Evolutionary conservation across 331 rosid genomes (phyloP).

Genomic region (Saraca asoca): DNA sequence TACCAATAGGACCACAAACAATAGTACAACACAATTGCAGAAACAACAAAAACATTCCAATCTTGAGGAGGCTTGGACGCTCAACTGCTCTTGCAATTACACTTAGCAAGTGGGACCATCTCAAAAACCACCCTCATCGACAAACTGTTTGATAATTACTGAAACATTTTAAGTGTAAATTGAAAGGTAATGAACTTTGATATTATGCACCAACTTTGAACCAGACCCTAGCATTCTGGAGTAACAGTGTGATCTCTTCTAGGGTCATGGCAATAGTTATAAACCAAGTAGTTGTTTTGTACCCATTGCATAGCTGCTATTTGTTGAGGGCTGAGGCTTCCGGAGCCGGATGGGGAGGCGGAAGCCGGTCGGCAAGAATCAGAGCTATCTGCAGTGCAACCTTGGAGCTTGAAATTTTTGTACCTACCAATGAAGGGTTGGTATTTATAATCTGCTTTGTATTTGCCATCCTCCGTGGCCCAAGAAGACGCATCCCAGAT

Average conservation of each 20-base stretch:
- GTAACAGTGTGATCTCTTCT: slow-evolving; percentile 70
- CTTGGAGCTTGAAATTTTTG: slow-evolving; percentile 60
- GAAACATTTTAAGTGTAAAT: not conserved
- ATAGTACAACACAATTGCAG: slow-evolving; percentile 26
- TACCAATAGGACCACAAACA: slow-evolving; percentile 21
- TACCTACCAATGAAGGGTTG: slow-evolving; percentile 80
- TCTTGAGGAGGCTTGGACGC: slow-evolving; percentile 49
- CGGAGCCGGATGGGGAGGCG: slow-evolving; percentile 38
- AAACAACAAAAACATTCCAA: slow-evolving; percentile 40
- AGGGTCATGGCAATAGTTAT: slow-evolving; percentile 76
- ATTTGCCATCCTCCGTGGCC: slow-evolving; percentile 91
- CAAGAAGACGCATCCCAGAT: slow-evolving; percentile 96
- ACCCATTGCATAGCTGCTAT: slow-evolving; percentile 72
- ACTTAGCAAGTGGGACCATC: slow-evolving; percentile 47
- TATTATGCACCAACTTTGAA: slow-evolving; percentile 7
- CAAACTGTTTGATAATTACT: not conserved
- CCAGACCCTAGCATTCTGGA: slow-evolving; percentile 66
- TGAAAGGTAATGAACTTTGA: not conserved
- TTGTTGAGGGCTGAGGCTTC: slow-evolving; percentile 58
- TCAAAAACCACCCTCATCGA: slow-evolving; percentile 39
- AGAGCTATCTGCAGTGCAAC: slow-evolving; percentile 45
- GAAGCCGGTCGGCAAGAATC: slow-evolving; percentile 56
- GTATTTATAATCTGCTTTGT: slow-evolving; percentile 72
- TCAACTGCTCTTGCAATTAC: slow-evolving; percentile 43
- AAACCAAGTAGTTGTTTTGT: slow-evolving; percentile 66